Evolutionary conservation across 2,329 filamentous ascomycete species (phyloP).

Genomic region (Hymenoscyphus occultus): DNA sequence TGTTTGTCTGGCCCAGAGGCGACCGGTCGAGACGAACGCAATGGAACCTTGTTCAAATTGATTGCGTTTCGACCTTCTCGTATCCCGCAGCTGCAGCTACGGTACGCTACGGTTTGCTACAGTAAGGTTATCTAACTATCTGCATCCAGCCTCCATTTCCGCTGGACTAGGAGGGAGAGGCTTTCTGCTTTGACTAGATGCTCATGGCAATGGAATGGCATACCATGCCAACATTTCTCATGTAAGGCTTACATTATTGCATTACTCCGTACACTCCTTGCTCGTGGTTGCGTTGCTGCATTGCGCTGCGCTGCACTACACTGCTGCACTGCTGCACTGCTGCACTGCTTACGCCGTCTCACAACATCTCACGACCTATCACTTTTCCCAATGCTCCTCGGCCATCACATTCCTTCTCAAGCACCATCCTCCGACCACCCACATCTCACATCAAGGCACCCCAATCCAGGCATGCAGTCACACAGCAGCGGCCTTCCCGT

Average conservation of each 20-base stretch:
- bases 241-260: background rate
- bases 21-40: background rate
- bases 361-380: background rate
- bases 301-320: background rate
- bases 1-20: background rate
- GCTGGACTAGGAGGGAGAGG: background rate
- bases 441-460: constrained; percentile 5
- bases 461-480: constrained; percentile 12
- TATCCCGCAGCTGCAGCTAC: background rate
- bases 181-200: too few species aligned
- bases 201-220: background rate
- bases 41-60: background rate
- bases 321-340: background rate
- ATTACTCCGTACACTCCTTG: background rate
- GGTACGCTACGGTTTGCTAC: too few species aligned
- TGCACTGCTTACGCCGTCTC: background rate
- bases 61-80: too few species aligned
- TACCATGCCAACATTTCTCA: background rate
- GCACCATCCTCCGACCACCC: constrained; percentile 7
- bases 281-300: background rate
- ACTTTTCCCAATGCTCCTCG: background rate
- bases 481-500: constrained; percentile 24
- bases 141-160: background rate
- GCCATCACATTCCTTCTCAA: constrained; percentile 1
- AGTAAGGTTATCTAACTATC: background rate